Conservation (phyloP, 176 grass and related monocot genomes). For the maize (Zea mays) region DNA sequence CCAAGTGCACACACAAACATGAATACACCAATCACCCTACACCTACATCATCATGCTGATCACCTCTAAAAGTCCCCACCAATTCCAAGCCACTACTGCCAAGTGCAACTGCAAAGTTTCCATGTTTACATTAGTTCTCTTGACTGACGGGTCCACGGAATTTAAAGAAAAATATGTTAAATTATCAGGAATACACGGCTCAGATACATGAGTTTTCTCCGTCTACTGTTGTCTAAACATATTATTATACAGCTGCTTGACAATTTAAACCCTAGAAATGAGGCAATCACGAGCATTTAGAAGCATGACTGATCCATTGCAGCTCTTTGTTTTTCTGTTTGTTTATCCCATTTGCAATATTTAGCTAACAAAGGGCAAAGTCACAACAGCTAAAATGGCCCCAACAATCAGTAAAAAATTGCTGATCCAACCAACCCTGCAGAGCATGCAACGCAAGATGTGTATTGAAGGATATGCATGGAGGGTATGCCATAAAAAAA, state of each 20-base stretch:
- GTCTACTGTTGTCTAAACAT: background rate
- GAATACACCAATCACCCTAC: background rate
- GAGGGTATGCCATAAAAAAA: too few species aligned
- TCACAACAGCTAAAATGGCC: background rate
- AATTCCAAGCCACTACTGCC: conserved; percentile 2
- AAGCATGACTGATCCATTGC: background rate
- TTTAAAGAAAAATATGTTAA: background rate
- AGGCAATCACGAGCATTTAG: background rate
- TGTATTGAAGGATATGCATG: background rate
- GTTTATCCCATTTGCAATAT: background rate
- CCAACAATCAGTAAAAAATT: background rate
- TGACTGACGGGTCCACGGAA: background rate
- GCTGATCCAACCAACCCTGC: background rate
- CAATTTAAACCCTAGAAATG: background rate
- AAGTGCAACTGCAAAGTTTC: background rate
- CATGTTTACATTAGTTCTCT: conserved; percentile 9
- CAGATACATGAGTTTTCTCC: conserved; percentile 1
- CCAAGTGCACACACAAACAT: background rate
- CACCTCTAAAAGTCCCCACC: background rate
- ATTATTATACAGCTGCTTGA: background rate
- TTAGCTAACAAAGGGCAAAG: conserved; percentile 2
- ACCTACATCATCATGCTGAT: background rate
- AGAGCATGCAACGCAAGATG: background rate
- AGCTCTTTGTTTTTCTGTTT: conserved; percentile 2
- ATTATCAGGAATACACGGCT: background rate